Percentiles rank a stretch among this genome's conserved stretches.
Evolutionary conservation across 768 basidiomycete species (phyloP).

Genomic region (Tricholoma furcatifolium): DNA sequence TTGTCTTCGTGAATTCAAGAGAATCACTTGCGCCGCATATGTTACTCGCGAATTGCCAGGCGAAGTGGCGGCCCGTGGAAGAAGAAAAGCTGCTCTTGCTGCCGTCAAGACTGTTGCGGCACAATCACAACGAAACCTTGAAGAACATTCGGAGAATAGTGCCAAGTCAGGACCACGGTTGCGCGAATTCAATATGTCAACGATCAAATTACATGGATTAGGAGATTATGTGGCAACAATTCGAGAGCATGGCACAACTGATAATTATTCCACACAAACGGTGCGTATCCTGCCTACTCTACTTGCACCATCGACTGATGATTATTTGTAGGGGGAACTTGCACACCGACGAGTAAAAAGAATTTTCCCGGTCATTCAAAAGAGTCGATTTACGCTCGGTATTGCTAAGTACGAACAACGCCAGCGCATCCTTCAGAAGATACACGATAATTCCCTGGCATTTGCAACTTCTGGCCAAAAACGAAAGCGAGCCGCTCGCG

Average conservation of each 20-base stretch:
- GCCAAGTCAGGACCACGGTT: not conserved
- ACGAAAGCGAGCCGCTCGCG: not conserved
- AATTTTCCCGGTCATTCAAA: too few species aligned
- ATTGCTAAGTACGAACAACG: not conserved
- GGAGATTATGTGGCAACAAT: conserved; percentile 30
- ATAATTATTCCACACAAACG: conserved; percentile 32
- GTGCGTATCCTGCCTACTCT: conserved; percentile 19
- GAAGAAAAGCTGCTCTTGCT: not conserved
- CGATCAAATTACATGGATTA: conserved; percentile 32
- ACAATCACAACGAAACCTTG: not conserved
- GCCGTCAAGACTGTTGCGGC: not conserved
- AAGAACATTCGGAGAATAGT: too few species aligned
- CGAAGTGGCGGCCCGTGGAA: conserved; percentile 5
- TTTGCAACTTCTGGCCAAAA: not conserved
- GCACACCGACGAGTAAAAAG: too few species aligned
- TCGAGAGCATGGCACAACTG: conserved; percentile 20
- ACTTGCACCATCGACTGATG: not conserved
- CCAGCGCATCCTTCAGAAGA: not conserved
- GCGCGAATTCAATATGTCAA: conserved; percentile 24
- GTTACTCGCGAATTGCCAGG: conserved; percentile 9
- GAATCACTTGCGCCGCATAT: conserved; percentile 1
- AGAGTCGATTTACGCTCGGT: too few species aligned
- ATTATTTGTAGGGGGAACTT: not conserved
- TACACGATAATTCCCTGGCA: not conserved
- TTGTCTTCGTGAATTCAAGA: conserved; percentile 7